Conservation (phyloP, 2,329 filamentous ascomycete genomes). For the Fonsecaea pedrosoi region DNA sequence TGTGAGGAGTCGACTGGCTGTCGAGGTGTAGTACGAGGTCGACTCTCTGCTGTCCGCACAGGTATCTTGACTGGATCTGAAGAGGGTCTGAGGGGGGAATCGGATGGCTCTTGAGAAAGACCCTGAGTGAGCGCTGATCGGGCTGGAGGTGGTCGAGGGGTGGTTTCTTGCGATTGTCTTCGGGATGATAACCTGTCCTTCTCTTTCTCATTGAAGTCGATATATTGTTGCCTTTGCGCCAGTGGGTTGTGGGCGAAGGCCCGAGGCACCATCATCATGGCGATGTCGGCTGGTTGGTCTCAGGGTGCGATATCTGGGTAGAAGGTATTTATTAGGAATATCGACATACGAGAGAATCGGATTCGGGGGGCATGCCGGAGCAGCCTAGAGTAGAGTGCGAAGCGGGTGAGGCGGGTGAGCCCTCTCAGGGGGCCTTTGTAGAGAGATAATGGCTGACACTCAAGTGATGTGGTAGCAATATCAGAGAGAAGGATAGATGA, state of each 20-base stretch:
- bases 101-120: conserved; percentile 20
- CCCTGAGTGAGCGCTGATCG: conserved; percentile 30
- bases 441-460: background rate
- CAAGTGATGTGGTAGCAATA: background rate
- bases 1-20: conserved; percentile 29
- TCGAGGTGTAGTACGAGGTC: conserved; percentile 10
- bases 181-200: conserved; percentile 24
- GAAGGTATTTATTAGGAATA: conserved; percentile 1
- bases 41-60: conserved; percentile 7
- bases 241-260: conserved; percentile 49
- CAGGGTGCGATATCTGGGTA: background rate
- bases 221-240: conserved; percentile 38
- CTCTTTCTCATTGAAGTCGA: conserved; percentile 32
- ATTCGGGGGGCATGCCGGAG: conserved; percentile 20
- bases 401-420: conserved; percentile 1
- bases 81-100: conserved; percentile 11
- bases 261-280: conserved; percentile 51
- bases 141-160: conserved; percentile 19
- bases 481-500: conserved; percentile 3
- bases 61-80: conserved; percentile 35
- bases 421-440: background rate
- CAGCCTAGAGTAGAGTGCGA: conserved; percentile 7
- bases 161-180: conserved; percentile 11
- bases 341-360: conserved; percentile 2
- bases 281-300: background rate